A percentile compares a stretch with the other conserved stretches of the same genome.
These are phyloP conservation scores for Cornus controversa DNA, from an alignment of 148 eudicot species.

Conservation along the genomic window DNA sequence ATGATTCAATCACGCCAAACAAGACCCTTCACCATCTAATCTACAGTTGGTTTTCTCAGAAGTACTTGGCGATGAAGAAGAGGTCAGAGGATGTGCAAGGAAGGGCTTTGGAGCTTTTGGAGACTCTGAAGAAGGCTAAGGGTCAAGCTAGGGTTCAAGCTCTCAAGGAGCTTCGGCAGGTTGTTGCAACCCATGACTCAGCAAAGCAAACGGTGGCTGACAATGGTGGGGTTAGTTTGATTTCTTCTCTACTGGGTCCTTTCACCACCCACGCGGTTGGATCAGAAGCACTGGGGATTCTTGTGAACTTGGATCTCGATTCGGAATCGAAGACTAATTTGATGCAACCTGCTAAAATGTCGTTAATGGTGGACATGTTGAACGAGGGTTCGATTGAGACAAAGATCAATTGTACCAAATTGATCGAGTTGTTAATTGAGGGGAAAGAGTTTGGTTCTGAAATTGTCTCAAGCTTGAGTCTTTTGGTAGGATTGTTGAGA, in stretches of 20 bases:
- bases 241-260: slow-evolving; percentile 68
- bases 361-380: slow-evolving; percentile 79
- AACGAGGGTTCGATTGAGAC: slow-evolving; percentile 92
- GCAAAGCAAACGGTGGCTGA: slow-evolving; percentile 67
- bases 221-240: slow-evolving; percentile 52
- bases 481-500: slow-evolving; percentile 78
- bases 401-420: slow-evolving; percentile 61
- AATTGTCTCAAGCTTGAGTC: slow-evolving; percentile 68
- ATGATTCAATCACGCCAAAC: slow-evolving; percentile 79
- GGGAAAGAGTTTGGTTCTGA: slow-evolving; percentile 46
- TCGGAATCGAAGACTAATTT: slow-evolving; percentile 45
- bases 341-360: slow-evolving; percentile 68
- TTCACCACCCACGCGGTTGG: slow-evolving; percentile 84
- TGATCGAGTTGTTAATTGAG: slow-evolving; percentile 58
- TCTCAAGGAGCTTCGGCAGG: slow-evolving; percentile 56
- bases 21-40: slow-evolving; percentile 65
- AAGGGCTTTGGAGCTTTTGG: slow-evolving; percentile 69
- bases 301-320: slow-evolving; percentile 58
- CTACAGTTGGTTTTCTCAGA: slow-evolving; percentile 68
- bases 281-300: slow-evolving; percentile 68
- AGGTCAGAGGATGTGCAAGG: slow-evolving; percentile 87
- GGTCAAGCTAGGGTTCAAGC: slow-evolving; percentile 69
- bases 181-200: slow-evolving; percentile 50
- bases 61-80: slow-evolving; percentile 77
- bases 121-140: slow-evolving; percentile 66